Base-by-base conservation (phyloP, 306 rosid genomes). In the Fagus sylvatica region DNA sequence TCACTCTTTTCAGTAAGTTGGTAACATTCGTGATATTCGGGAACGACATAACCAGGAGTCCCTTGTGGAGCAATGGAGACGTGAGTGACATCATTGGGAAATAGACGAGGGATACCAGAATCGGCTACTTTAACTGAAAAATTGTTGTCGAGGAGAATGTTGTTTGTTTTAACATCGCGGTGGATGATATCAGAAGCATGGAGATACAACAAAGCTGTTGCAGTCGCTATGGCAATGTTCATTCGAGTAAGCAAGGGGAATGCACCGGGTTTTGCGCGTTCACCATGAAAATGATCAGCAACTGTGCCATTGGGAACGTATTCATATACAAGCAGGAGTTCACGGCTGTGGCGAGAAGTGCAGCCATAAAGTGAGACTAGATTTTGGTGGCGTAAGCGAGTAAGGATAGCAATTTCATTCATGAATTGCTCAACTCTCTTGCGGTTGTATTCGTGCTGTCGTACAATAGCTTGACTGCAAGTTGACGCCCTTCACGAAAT, bases 31-130 rank as follows among this genome's bases (percentile, higher is more conserved):
- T 88, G 94, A 81, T 92, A 92, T 39, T 92, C 97, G 0, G 97
- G 98, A 79, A 92, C 98, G 17, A 94, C 96, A 19, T 94, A 94
- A 33, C 98, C 98, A 0, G 98, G 98, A 71, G 98, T 94, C 39
- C 98, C 98, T 83, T 92, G 97, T 64, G 97, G 98, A 64, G 91
- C 95, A 4, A 97, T 94, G 40, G 97, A 94, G 36, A 92, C 48
- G 22, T 94, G 98, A 0, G 95, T 89, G 81, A 82, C 91, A 40
- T 89, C 53, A 0, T n/a, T 54, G 1, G 98, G 98, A 64, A 94
- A 94, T 66, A 90, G 91, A 3, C 98, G 97, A 0, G 97, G 92
- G 8, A 90, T 88, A 49, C 97, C 98, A 39, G 92, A 94, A 79
- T 92, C 98, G 3, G 97, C 98, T 46, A 94, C 97, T 80, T 90